Conservation (phyloP, 345 rosid species). For the Eucalyptus erythrocorys region DNA sequence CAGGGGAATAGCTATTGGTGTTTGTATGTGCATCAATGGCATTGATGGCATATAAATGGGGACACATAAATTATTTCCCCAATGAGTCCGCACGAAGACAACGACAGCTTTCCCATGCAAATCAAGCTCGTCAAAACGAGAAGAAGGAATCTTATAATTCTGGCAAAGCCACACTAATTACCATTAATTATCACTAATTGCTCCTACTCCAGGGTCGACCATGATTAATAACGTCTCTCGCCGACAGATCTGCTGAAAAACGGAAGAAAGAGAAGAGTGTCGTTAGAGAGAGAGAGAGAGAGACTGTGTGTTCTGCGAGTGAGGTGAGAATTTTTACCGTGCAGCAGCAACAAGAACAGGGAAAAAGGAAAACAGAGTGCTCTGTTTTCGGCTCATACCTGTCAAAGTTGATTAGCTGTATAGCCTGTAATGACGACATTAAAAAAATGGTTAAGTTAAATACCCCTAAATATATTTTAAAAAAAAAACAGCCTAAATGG, state of each 20-base stretch:
- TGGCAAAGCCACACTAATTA: background rate
- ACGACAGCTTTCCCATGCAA: conserved; percentile 19
- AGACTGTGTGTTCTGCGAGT: background rate
- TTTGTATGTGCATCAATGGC: conserved; percentile 31
- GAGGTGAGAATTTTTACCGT: background rate
- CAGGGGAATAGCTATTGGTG: background rate
- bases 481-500: background rate
- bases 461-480: background rate
- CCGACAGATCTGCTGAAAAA: conserved; percentile 59
- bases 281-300: background rate
- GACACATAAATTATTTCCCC: conserved; percentile 1
- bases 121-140: background rate
- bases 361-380: background rate
- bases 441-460: background rate
- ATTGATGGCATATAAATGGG: conserved; percentile 58
- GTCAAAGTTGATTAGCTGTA: background rate
- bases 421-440: background rate
- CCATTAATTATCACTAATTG: conserved; percentile 1
- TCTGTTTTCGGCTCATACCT: background rate
- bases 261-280: background rate
- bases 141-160: background rate
- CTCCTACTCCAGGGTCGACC: conserved; percentile 2
- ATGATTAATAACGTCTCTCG: conserved; percentile 43
- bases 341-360: background rate
- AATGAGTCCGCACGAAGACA: background rate